Evolutionary conservation across 1,139 yeast species (phyloP).

Genomic region (Geotrichum cucujoidarum): DNA sequence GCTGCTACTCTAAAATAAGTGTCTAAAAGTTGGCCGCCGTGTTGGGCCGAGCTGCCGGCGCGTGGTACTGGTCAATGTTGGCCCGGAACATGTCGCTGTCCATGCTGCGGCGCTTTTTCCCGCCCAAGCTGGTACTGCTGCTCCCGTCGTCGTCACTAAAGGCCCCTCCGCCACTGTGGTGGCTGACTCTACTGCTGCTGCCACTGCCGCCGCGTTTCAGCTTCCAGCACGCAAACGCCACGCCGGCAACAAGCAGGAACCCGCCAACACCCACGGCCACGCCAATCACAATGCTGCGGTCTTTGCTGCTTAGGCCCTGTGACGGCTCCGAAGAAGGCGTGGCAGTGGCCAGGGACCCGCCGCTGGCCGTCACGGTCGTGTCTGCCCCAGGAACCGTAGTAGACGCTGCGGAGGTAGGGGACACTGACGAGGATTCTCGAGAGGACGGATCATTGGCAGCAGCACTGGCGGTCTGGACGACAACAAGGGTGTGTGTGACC

Average conservation of each 20-base stretch:
- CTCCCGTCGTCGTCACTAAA: background rate
- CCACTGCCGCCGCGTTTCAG: slow-evolving; percentile 25
- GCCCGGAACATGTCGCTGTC: slow-evolving; percentile 35
- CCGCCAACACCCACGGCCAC: slow-evolving; percentile 35
- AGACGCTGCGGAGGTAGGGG: slow-evolving; percentile 13
- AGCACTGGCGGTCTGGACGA: slow-evolving; percentile 10
- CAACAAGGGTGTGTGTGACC: slow-evolving; percentile 3
- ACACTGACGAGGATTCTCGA: slow-evolving; percentile 6
- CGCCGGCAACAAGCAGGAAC: slow-evolving; percentile 28
- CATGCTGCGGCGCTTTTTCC: background rate
- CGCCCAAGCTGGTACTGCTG: background rate
- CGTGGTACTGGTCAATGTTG: slow-evolving; percentile 38
- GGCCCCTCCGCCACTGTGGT: background rate
- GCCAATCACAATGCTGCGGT: slow-evolving; percentile 32
- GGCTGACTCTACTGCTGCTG: background rate
- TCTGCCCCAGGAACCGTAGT: background rate
- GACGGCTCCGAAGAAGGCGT: slow-evolving; percentile 9
- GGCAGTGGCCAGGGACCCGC: slow-evolving; percentile 25
- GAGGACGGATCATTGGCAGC: background rate
- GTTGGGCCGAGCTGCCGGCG: slow-evolving; percentile 25
- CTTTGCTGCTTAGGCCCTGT: slow-evolving; percentile 27
- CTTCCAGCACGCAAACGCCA: slow-evolving; percentile 29
- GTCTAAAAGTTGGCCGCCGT: slow-evolving; percentile 37
- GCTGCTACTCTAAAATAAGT: background rate
- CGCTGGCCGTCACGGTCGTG: slow-evolving; percentile 15